Evolutionary conservation across 2,329 filamentous ascomycete genomes (phyloP).

Genomic region (Meredithiella fracta): DNA sequence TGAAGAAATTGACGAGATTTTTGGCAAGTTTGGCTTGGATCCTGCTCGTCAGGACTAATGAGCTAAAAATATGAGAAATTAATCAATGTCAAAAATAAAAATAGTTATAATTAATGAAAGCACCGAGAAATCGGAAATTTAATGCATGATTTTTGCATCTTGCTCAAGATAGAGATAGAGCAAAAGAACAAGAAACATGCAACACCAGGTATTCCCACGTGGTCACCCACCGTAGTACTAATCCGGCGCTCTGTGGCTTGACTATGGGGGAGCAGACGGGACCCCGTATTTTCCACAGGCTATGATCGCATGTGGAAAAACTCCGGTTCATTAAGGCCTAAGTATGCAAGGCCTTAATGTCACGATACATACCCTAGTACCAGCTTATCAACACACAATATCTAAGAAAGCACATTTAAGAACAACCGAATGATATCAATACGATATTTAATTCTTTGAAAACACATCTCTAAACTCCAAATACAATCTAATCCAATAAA

Average conservation of each 20-base stretch:
- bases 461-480: no score
- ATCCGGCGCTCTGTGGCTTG: neutral
- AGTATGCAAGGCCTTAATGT: neutral
- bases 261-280: neutral
- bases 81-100: neutral
- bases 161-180: no score
- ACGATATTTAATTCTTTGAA: no score
- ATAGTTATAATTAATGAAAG: neutral
- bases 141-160: neutral
- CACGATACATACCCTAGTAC: neutral
- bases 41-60: conserved; percentile 13
- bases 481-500: no score
- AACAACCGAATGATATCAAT: no score
- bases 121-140: neutral
- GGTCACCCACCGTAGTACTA: neutral
- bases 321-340: neutral
- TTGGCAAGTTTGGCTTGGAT: conserved; percentile 17
- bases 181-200: neutral
- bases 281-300: neutral
- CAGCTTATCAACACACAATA: neutral
- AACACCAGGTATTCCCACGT: neutral
- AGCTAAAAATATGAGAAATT: no score
- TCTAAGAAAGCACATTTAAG: no score
- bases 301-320: neutral
- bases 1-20: conserved; percentile 33